Evolutionary conservation across 2,329 filamentous ascomycete species (phyloP), one percentile per base, ranked within the genome.

Genomic region (Sporothrix phasma): DNA sequence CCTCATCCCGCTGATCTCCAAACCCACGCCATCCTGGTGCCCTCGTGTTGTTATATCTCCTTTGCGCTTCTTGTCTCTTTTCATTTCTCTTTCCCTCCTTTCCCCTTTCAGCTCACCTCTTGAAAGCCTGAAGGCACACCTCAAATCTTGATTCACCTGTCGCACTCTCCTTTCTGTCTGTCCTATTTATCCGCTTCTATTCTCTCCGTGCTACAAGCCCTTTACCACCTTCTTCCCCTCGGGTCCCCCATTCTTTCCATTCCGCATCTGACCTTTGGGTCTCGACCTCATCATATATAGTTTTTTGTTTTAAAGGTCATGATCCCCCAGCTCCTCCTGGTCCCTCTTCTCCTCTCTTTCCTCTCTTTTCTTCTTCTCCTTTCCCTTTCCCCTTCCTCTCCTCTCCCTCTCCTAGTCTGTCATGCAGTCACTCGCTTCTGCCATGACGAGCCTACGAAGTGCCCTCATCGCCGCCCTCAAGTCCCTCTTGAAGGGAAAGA

Each of bases 401-500:
- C 62, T 34, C 31, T 43, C 15, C n/a, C 19, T 26, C 13, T 61
- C n/a, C 34, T 62, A 7, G 37, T 47, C 39, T 29, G 73, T 74
- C 74, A 78, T 80, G 79, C 78, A 76, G 75, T 75, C 79, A 70
- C 74, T 84, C 78, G 75, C 78, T 79, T 77, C 77, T 77, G 77
- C 79, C 73, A 87, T 86, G 83, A 76, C 79, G 72, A 78, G 77
- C 60, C 75, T 87, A 69, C 81, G 78, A 68, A 80, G 80, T 73
- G 78, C 78, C 56, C 74, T 87, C 70, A 69, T 83, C 66, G 77
- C 81, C 68, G 83, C 81, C 66, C 74, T 85, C 72, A 84, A 80
- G 75, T 83, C 81, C 69, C 76, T 87, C 63, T 75, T 84, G 59
- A 78, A 80, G 61, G 84, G 84, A 69, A 85, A 82, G 74, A 83